Conservation (phyloP, 768 basidiomycete species). For the Lentinula boryana region DNA sequence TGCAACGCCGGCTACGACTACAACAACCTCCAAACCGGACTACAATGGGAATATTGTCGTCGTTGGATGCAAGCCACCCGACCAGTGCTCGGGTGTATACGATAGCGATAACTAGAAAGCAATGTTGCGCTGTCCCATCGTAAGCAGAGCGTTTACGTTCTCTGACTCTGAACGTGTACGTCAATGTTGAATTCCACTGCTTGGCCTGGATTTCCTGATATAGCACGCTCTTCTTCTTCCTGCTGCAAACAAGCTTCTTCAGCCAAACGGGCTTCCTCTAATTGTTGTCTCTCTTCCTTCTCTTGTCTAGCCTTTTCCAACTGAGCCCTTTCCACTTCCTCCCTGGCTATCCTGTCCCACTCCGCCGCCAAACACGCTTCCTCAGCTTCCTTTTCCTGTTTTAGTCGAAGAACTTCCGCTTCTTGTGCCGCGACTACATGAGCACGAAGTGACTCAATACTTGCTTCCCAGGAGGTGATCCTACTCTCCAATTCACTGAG, state of each 20-base stretch:
- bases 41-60: constrained; percentile 43
- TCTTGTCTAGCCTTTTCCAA: no score
- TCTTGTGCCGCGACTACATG: constrained; percentile 29
- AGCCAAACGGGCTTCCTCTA: no score
- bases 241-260: no score
- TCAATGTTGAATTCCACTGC: constrained; percentile 9
- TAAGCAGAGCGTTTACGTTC: constrained; percentile 69
- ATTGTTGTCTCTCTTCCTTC: no score
- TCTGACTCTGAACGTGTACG: constrained; percentile 65
- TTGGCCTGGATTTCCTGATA: no score
- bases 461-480: constrained; percentile 43
- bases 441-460: constrained; percentile 31
- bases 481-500: constrained; percentile 47
- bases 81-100: constrained; percentile 34
- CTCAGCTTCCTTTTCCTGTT: no score
- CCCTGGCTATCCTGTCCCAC: no score
- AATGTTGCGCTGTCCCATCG: constrained; percentile 71
- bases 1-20: constrained; percentile 11
- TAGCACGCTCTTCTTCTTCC: constrained; percentile 20
- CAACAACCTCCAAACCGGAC: no score
- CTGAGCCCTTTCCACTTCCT: no score
- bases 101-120: constrained; percentile 41
- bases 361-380: no score
- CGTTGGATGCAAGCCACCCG: constrained; percentile 61
- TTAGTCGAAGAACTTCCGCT: no score